phyloP scores from a whole-genome alignment of 768 basidiomycete species.

The Lentinula edodes region DNA sequence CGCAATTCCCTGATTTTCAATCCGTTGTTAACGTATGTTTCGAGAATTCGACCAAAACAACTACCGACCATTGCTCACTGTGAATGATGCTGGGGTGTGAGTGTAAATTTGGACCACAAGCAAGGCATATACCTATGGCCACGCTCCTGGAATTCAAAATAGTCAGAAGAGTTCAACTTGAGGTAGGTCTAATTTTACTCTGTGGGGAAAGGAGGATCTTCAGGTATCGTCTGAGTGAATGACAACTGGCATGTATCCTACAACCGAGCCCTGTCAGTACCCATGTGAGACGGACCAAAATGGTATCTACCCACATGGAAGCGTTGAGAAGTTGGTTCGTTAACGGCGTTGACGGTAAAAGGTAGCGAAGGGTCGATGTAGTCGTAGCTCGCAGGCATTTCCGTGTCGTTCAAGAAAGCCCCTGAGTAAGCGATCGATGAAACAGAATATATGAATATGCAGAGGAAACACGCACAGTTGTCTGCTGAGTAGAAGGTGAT shows the following conservation, averaged over 20 bases:
- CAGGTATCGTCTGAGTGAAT: constrained; percentile 33
- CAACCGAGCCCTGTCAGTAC: neutral
- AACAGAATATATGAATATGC: neutral
- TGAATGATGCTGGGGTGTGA: neutral
- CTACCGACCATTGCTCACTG: constrained; percentile 1
- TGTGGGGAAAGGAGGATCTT: constrained; percentile 39
- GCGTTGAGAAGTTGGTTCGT: constrained; percentile 41
- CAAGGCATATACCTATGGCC: constrained; percentile 31
- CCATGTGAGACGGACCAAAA: neutral
- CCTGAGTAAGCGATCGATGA: constrained; percentile 17
- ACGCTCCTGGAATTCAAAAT: constrained; percentile 27
- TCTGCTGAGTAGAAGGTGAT: constrained; percentile 42
- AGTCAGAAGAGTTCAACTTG: neutral
- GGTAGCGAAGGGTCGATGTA: constrained; percentile 39
- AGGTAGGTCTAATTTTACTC: constrained; percentile 20
- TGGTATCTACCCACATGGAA: constrained; percentile 33
- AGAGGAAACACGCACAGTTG: constrained; percentile 37
- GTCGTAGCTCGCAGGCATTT: constrained; percentile 31
- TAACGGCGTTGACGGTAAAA: constrained; percentile 36
- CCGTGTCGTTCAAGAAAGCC: constrained; percentile 42
- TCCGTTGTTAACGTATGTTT: neutral
- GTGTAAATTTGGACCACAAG: neutral
- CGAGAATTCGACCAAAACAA: neutral
- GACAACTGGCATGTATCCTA: constrained; percentile 40
- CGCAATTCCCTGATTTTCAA: constrained; percentile 29